Evolutionary conservation across 2,329 filamentous ascomycete genomes (phyloP), one percentile per base, ranked within the genome.

Genomic region (Paraconiothyrium brasiliense): DNA sequence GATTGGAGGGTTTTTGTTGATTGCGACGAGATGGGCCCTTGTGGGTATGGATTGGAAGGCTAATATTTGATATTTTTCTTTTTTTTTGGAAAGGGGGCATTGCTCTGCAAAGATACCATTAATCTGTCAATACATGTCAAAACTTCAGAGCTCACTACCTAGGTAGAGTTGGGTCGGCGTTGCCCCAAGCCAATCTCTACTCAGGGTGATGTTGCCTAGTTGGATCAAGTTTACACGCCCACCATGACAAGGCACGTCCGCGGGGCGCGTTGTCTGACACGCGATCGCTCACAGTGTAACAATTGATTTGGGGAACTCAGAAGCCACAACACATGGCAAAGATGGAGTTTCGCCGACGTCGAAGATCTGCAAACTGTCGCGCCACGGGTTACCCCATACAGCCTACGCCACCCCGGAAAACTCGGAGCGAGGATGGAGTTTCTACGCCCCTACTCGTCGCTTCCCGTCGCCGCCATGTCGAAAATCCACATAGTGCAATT

Each of bases 31-130:
- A 14, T 64, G 69, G 37, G 61, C 72, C 13, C 57, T 74, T 44
- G 74, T 75, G 8, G 74, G 75, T 9, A 70, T 70, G 64, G 59
- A 71, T 59, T 71, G 70, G 68, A 71, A 34, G 51, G 71, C 70
- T 20, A 71, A 67, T 58, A 65, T 75, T 22, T 77, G 20, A 54
- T 3, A 1, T 20, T 8, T 52, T 50, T 20, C 1, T 20, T 20
- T 20, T 20, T 20, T 20, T 20, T 20, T 20, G 20, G 13, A 11
- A 3, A 49, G 24, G 32, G 34, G 35, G 14, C 35, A 10, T 37
- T 37, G 35, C 14, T 37, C 35, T 37, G 8, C 27, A 14, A 37
- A 37, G 35, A 9, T 37, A 37, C 35, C 10, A 37, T 10, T 11
- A 3, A 14, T 37, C 1, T 37, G 3, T 37, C 14, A 9, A 37